Evolutionary conservation across 202 grass and related monocot genomes (phyloP), one percentile per base, ranked within the genome.

Genomic region (Schoenoplectus triqueter): DNA sequence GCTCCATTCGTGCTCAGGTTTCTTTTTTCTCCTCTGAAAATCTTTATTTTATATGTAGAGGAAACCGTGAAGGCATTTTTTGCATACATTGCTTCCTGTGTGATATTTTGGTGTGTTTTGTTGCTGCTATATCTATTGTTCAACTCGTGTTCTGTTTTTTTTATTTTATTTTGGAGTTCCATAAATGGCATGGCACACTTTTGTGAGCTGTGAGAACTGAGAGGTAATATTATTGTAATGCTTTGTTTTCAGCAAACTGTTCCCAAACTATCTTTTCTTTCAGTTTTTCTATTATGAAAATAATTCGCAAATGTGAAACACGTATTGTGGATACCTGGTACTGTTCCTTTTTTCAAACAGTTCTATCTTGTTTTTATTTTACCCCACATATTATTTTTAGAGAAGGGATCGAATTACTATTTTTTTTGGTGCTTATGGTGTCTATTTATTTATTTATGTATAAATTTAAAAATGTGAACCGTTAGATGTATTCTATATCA

Each of bases 1-100:
- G 91, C 18, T 97, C 89, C 2, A 86, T 93, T 71, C 89, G 89
- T 45, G 82, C 89, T 64, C 91, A 93, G 91, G 94, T 94, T 20
- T 8, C 56, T 46, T 21, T 49, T 80, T 69, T 56, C 46, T 13
- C 78, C 65, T 51, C 50, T 56, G 50, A 7, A 40, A 55, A 42
- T 4, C 39, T n/a, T 77, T 57, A 8, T 7, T 54, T 75, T 75
- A 3, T 22, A 10, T 47, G 51, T 10, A 22, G 6, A 19, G 10
- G 5, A 13, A 7, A 77, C 2, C n/a, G 1, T 5, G 9, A 76
- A 5, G 2, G 52, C 20, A 9, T 54, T 4, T 40, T 10, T 71
- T 49, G 42, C 6, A 3, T 49, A 17, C 6, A 19, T 48, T 50
- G 69, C n/a, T 9, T 7, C 46, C 6, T 11, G 69, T 19, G n/a